Evolutionary conservation across 495 filamentous ascomycete species (phyloP), one percentile per base, ranked within the genome.

Genomic region (Daldinia decipiens): DNA sequence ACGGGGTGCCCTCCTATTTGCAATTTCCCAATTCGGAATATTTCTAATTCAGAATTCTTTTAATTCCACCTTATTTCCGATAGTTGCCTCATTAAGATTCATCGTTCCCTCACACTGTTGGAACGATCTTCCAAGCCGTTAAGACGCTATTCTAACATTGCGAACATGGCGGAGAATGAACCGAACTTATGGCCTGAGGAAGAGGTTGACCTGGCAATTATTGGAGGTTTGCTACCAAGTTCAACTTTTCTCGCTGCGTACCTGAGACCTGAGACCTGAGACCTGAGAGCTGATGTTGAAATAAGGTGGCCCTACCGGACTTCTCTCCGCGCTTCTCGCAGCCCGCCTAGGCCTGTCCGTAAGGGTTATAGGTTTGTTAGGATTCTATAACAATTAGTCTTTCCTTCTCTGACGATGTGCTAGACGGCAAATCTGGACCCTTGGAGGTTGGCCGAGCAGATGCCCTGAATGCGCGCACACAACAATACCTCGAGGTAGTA

Each of bases 401-500:
- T 12, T 24, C 9, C 9, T 12, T 24, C 9, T 38, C 56, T 63
- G 17, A 70, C 4, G 4, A 39, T 36, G 9, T 38, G 17, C 24
- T 47, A 74, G 74, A 76, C 51, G 55, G 62, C 4, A 76, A 76
- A 62, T 51, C 74, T 5, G 70, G 71, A 8, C 59, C 66, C 9
- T 51, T 76, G 15, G 64, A 69, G 21, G 32, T 74, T 5, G 74
- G 74, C 26, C 58, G 74, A 51, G 74, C 74, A 17, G 74, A 76
- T 57, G 74, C 74, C n/a, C 29, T 76, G 60, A 76, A 76, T 61
- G 74, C 74, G 7, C 59, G 74, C 24, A 76, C 71, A 1, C 71
- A 76, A 31, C 74, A 76, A 21, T 74, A 74, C 29, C 56, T 76
- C 8, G 60, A 71, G 45, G 68, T 74, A 3, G 71, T 67, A 24